These are phyloP conservation scores for Rusavskia elegans DNA, from an alignment of 495 filamentous ascomycete genomes.

Conservation along the genomic window DNA sequence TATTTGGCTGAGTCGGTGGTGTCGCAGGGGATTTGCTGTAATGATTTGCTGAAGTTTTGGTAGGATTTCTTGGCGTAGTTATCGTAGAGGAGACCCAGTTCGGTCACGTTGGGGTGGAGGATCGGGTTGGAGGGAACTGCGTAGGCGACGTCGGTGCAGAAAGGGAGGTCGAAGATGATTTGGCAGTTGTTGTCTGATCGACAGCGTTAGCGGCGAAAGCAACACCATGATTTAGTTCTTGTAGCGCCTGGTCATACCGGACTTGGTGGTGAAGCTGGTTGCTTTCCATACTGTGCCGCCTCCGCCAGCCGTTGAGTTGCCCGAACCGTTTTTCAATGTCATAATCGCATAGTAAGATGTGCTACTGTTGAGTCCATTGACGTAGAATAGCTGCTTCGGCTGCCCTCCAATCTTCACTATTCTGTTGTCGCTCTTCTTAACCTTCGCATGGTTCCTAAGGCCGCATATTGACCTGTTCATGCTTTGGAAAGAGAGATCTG, in stretches of 20 bases:
- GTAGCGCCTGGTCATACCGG: slow-evolving; percentile 33
- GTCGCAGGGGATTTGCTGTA: slow-evolving; percentile 75
- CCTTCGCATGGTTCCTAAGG: slow-evolving; percentile 42
- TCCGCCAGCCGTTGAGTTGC: slow-evolving; percentile 42
- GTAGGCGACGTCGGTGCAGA: slow-evolving; percentile 78
- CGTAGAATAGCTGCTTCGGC: slow-evolving; percentile 75
- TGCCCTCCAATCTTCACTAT: slow-evolving; percentile 54
- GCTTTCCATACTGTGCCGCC: slow-evolving; percentile 57
- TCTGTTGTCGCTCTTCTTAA: slow-evolving; percentile 38
- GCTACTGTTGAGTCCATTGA: slow-evolving; percentile 53
- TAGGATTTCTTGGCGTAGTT: slow-evolving; percentile 40
- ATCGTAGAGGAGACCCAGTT: slow-evolving; percentile 55
- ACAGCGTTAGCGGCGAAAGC: slow-evolving; percentile 9
- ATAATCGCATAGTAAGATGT: slow-evolving; percentile 56
- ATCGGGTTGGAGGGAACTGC: slow-evolving; percentile 68
- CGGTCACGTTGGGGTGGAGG: slow-evolving; percentile 22
- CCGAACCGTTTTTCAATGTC: slow-evolving; percentile 30
- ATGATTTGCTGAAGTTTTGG: slow-evolving; percentile 60
- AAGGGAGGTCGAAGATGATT: slow-evolving; percentile 64
- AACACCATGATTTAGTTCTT: neutral
- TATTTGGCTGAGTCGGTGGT: slow-evolving; percentile 53
- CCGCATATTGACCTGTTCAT: slow-evolving; percentile 63
- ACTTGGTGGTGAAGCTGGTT: slow-evolving; percentile 59
- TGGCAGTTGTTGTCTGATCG: slow-evolving; percentile 55
- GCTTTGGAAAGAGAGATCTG: slow-evolving; percentile 43